A percentile compares a stretch with the other conserved stretches of the same genome.
These are phyloP conservation scores for Ogataea glucozyma DNA, from an alignment of 805 yeast genomes.

Conservation along the genomic window DNA sequence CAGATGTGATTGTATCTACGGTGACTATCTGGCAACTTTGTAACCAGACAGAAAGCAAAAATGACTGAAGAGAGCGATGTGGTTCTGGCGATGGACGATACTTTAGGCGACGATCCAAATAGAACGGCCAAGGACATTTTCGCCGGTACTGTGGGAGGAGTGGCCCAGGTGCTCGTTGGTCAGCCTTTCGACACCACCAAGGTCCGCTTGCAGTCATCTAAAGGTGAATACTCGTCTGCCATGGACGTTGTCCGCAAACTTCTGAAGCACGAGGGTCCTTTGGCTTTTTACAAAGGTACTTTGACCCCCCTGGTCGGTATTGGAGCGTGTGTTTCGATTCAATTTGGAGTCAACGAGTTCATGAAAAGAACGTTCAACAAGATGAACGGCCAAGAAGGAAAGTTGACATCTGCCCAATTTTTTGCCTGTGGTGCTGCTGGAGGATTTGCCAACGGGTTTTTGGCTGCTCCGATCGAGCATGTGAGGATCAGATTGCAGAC, in stretches of 20 bases:
- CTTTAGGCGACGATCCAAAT: slow-evolving; percentile 27
- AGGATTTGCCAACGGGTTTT: slow-evolving; percentile 83
- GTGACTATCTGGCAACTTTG: background rate
- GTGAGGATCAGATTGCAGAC: slow-evolving; percentile 92
- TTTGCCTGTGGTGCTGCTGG: slow-evolving; percentile 88
- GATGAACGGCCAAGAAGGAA: slow-evolving; percentile 42
- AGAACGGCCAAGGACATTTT: slow-evolving; percentile 73
- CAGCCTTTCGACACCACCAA: slow-evolving; percentile 97
- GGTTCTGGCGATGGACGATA: slow-evolving; percentile 28
- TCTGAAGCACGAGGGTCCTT: slow-evolving; percentile 74
- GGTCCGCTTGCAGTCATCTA: slow-evolving; percentile 87
- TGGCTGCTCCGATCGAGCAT: slow-evolving; percentile 95
- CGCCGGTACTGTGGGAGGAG: slow-evolving; percentile 94
- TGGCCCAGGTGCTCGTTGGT: slow-evolving; percentile 92
- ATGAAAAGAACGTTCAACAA: slow-evolving; percentile 78
- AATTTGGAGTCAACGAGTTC: slow-evolving; percentile 90
- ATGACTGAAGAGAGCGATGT: slow-evolving; percentile 34
- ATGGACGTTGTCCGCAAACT: slow-evolving; percentile 74
- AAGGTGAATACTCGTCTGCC: slow-evolving; percentile 67
- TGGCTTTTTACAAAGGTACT: slow-evolving; percentile 92
- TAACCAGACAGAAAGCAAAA: background rate
- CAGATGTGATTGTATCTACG: too few species aligned
- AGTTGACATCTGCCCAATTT: slow-evolving; percentile 61
- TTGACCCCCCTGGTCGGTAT: slow-evolving; percentile 91
- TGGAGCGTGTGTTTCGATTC: slow-evolving; percentile 97